These are phyloP conservation scores for Ogataea henricii DNA, from an alignment of 805 yeast species.

Conservation along the genomic window DNA sequence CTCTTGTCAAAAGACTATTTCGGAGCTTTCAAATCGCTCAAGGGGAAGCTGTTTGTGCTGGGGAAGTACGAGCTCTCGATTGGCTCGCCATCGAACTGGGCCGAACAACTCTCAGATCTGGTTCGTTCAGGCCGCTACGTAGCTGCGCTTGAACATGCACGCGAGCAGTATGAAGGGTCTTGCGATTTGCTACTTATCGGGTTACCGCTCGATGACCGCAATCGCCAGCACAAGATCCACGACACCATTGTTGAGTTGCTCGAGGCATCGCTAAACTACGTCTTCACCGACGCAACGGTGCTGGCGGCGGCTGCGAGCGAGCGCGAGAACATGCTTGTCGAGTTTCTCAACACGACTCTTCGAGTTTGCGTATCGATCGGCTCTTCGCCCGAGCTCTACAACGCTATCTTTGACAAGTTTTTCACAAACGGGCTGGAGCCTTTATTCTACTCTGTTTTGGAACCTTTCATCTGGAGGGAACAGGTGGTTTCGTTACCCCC, in stretches of 20 bases:
- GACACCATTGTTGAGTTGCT: conserved; percentile 61
- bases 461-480: conserved; percentile 50
- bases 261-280: conserved; percentile 48
- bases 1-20: conserved; percentile 20
- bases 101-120: conserved; percentile 53
- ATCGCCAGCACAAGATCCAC: conserved; percentile 50
- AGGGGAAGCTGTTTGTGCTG: conserved; percentile 51
- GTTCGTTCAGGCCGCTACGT: conserved; percentile 52
- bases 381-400: conserved; percentile 41
- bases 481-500: conserved; percentile 60
- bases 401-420: conserved; percentile 47
- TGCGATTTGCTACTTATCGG: conserved; percentile 53
- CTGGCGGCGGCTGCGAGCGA: conserved; percentile 5
- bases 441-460: conserved; percentile 54
- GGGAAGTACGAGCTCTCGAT: conserved; percentile 55
- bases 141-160: conserved; percentile 58
- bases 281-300: conserved; percentile 35
- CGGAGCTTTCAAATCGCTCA: conserved; percentile 41
- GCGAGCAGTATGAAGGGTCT: conserved; percentile 53
- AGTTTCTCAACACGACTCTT: conserved; percentile 41
- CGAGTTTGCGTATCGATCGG: conserved; percentile 42
- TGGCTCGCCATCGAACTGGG: conserved; percentile 71
- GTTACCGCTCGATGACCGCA: conserved; percentile 48
- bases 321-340: conserved; percentile 26
- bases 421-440: conserved; percentile 35